Conservation (phyloP, 768 basidiomycete genomes). For the Lentinula detonsa region DNA sequence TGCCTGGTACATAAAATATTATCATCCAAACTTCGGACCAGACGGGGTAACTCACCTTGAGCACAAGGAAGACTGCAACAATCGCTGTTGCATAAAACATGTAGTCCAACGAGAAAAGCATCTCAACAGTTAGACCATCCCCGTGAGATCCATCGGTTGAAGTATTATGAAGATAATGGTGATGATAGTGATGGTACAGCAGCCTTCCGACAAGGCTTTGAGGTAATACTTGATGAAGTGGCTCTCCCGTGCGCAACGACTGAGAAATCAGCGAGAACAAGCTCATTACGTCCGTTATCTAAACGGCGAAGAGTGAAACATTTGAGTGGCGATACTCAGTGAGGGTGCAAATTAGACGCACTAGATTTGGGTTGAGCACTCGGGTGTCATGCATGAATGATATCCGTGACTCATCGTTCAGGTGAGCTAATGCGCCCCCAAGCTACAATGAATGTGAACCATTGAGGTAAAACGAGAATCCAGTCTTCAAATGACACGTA, state of each 20-base stretch:
- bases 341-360: constrained; percentile 17
- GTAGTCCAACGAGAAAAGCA: constrained; percentile 21
- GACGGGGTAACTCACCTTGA: constrained; percentile 18
- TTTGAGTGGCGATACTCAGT: constrained; percentile 6
- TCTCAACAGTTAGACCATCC: constrained; percentile 3
- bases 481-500: constrained; percentile 17
- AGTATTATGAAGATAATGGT: neutral
- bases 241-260: constrained; percentile 37
- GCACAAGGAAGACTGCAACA: constrained; percentile 30
- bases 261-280: constrained; percentile 37
- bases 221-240: constrained; percentile 36
- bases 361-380: constrained; percentile 51
- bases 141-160: neutral
- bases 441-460: constrained; percentile 18
- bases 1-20: constrained; percentile 13
- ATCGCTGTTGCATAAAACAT: constrained; percentile 34
- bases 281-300: constrained; percentile 35
- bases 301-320: constrained; percentile 10
- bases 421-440: constrained; percentile 32
- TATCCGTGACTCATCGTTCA: constrained; percentile 35
- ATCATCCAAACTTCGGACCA: neutral
- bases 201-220: constrained; percentile 36
- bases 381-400: constrained; percentile 36
- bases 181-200: constrained; percentile 31
- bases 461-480: neutral